These are phyloP conservation scores for Colletotrichum camelliae DNA, from an alignment of 2,329 filamentous ascomycete genomes.

Conservation along the genomic window DNA sequence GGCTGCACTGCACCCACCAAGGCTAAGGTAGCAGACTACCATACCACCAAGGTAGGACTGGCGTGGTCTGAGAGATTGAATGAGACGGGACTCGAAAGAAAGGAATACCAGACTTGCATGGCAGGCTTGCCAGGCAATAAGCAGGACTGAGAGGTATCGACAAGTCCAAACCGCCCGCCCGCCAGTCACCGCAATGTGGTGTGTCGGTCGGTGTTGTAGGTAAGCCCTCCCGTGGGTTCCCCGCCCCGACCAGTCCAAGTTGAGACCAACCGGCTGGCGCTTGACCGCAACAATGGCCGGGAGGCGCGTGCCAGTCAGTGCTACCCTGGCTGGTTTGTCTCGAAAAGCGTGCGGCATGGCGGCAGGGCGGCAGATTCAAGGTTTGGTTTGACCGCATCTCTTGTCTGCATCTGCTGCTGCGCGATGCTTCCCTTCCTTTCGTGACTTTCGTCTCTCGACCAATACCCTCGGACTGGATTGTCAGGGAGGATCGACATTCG, in stretches of 20 bases:
- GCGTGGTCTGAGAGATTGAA: background rate
- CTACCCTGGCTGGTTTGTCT: background rate
- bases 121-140: background rate
- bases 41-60: background rate
- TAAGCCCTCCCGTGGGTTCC: background rate
- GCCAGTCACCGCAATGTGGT: conserved; percentile 9
- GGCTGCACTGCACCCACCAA: background rate
- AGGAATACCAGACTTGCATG: background rate
- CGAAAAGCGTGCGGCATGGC: background rate
- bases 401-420: background rate
- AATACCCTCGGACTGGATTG: conserved; percentile 19
- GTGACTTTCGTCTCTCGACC: background rate
- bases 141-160: background rate
- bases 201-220: background rate
- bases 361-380: conserved; percentile 6
- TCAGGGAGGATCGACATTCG: conserved; percentile 18
- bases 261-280: conserved; percentile 17
- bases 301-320: conserved; percentile 19
- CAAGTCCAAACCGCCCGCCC: background rate
- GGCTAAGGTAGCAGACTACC: background rate
- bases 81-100: background rate
- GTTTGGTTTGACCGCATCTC: conserved; percentile 13
- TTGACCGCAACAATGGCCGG: conserved; percentile 22
- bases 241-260: conserved; percentile 22
- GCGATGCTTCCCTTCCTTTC: background rate